Evolutionary conservation across 2,329 filamentous ascomycete species (phyloP).

Genomic region (Fusarium papillatum): DNA sequence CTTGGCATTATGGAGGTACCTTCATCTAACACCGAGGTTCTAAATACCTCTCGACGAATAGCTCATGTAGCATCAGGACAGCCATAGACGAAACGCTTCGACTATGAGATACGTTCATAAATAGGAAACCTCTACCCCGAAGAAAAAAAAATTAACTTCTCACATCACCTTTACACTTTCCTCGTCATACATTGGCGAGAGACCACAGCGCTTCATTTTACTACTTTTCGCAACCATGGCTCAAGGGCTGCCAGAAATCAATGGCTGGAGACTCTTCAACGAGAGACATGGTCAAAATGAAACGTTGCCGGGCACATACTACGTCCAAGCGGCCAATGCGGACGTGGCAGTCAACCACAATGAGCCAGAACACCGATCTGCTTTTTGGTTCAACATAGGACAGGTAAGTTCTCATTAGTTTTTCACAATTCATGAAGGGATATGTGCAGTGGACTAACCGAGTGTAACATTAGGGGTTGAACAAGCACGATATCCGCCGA

Average conservation of each 20-base stretch:
- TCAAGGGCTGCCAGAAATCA: too few relatives aligned
- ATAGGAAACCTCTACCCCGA: not conserved
- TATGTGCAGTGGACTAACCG: not conserved
- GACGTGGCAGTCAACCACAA: too few relatives aligned
- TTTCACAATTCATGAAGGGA: not conserved
- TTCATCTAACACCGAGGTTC: not conserved
- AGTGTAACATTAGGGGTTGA: not conserved
- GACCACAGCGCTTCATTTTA: too few relatives aligned
- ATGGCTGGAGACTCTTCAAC: too few relatives aligned
- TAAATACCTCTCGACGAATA: not conserved
- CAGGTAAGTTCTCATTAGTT: not conserved
- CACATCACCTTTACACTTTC: too few relatives aligned
- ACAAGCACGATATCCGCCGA: not conserved
- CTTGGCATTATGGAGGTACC: not conserved
- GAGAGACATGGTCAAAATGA: too few relatives aligned
- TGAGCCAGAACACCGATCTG: too few relatives aligned
- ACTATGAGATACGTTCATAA: not conserved
- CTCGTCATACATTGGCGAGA: too few relatives aligned
- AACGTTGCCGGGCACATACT: too few relatives aligned
- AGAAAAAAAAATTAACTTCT: too few relatives aligned
- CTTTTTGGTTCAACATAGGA: not conserved
- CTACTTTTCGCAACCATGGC: too few relatives aligned
- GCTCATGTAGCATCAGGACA: not conserved
- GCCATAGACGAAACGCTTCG: not conserved
- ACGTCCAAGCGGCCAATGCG: too few relatives aligned